These are phyloP conservation scores for Oenanthe sinensis DNA, from an alignment of 129 eudicot species.

Conservation along the genomic window DNA sequence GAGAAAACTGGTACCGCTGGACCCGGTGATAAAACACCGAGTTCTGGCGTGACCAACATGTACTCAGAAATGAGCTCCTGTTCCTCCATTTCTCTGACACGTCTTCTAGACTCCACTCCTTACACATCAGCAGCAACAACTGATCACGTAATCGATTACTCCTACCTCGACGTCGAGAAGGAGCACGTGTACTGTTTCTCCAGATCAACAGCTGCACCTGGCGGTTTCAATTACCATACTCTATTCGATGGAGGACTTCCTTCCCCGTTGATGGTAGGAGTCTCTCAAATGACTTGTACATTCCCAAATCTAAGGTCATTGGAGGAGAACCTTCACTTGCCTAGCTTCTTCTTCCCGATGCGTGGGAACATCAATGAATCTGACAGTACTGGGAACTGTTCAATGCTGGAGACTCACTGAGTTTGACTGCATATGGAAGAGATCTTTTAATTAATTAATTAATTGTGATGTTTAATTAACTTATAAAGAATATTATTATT, in stretches of 20 bases:
- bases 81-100: slow-evolving; percentile 46
- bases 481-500: background rate
- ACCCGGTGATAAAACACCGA: slow-evolving; percentile 28
- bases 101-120: slow-evolving; percentile 53
- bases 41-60: slow-evolving; percentile 4
- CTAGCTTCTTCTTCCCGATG: slow-evolving; percentile 28
- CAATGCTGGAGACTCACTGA: slow-evolving; percentile 38
- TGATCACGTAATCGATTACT: slow-evolving; percentile 28
- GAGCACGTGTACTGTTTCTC: slow-evolving; percentile 99
- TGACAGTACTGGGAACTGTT: slow-evolving; percentile 20
- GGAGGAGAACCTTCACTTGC: slow-evolving; percentile 69
- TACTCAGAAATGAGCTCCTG: slow-evolving; percentile 43
- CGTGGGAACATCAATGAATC: slow-evolving; percentile 3
- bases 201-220: slow-evolving; percentile 30
- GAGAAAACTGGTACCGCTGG: slow-evolving; percentile 48
- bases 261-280: slow-evolving; percentile 11
- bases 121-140: slow-evolving; percentile 18
- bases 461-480: background rate
- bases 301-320: slow-evolving; percentile 22
- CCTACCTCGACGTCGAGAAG: slow-evolving; percentile 35
- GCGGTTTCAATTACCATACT: slow-evolving; percentile 20
- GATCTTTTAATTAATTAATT: background rate
- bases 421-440: slow-evolving; percentile 68
- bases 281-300: background rate
- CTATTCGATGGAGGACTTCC: slow-evolving; percentile 1